A percentile compares a stretch with the other conserved stretches of the same genome.
phyloP scores from a whole-genome alignment of 139 green algal species.

The Chlamydomonas sphaeroides region DNA sequence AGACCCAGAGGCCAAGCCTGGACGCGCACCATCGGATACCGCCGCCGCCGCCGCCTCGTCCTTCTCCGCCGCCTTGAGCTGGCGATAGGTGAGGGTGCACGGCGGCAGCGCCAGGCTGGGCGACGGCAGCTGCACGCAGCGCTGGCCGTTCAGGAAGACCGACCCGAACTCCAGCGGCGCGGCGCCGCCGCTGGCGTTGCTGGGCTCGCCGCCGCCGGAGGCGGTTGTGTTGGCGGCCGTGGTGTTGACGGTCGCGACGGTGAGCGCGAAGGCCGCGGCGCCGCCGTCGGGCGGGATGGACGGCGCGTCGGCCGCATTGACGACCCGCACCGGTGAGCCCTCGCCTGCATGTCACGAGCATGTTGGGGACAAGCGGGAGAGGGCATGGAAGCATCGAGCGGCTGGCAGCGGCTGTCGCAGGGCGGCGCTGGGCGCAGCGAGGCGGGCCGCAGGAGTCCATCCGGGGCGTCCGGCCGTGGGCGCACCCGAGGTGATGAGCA shows the following conservation, averaged over 20 bases:
- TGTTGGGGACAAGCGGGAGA: background rate
- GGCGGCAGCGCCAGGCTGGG: constrained; percentile 8
- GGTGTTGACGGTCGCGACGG: constrained; percentile 4
- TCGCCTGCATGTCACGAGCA: background rate
- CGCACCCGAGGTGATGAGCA: constrained; percentile 18
- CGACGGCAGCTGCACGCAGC: constrained; percentile 38
- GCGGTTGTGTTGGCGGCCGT: too few relatives aligned
- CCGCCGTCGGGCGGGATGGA: constrained; percentile 1
- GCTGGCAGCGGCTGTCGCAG: too few relatives aligned
- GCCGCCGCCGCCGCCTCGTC: constrained; percentile 2
- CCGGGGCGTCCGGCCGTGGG: too few relatives aligned
- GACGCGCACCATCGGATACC: too few relatives aligned
- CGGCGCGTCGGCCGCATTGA: constrained; percentile 17
- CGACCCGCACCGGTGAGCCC: constrained; percentile 18
- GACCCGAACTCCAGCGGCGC: constrained; percentile 10
- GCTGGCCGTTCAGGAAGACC: constrained; percentile 45
- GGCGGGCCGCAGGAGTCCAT: too few relatives aligned
- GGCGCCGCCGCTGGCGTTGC: too few relatives aligned
- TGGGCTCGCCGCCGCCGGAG: too few relatives aligned
- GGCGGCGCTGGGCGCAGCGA: too few relatives aligned
- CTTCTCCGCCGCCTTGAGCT: too few relatives aligned
- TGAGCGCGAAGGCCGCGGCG: constrained; percentile 29
- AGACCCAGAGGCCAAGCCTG: too few relatives aligned
- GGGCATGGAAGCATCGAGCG: background rate
- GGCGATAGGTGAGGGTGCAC: constrained; percentile 13